A percentile compares a stretch with the other conserved stretches of the same genome.
Evolutionary conservation across 2,329 filamentous ascomycete species (phyloP).

Genomic region (Colletotrichum lupini): DNA sequence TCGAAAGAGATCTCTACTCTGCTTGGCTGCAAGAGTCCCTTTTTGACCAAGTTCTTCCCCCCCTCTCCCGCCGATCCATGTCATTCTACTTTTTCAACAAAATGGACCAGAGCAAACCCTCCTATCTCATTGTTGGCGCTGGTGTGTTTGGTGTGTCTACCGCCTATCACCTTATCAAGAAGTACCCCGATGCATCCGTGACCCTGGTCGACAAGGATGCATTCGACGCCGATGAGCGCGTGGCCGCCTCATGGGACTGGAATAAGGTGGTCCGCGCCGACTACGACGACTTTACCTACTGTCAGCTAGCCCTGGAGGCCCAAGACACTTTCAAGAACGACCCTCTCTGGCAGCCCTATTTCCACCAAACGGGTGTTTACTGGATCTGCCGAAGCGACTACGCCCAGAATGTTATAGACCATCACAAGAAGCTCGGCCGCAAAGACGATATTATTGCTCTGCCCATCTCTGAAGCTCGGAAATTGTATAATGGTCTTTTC

Average conservation of each 20-base stretch:
- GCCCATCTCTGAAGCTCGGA: conserved; percentile 56
- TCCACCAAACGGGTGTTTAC: conserved; percentile 70
- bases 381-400: conserved; percentile 64
- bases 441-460: conserved; percentile 54
- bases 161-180: conserved; percentile 69
- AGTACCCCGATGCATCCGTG: conserved; percentile 60
- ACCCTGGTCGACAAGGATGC: conserved; percentile 69
- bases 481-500: conserved; percentile 68
- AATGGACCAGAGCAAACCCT: conserved; percentile 37
- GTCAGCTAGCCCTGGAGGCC: conserved; percentile 72
- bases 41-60: not conserved
- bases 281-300: conserved; percentile 74
- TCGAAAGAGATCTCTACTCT: conserved; percentile 1
- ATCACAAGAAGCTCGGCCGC: conserved; percentile 59
- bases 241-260: conserved; percentile 77
- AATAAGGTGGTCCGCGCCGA: conserved; percentile 79
- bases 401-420: conserved; percentile 61
- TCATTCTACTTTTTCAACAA: conserved; percentile 3
- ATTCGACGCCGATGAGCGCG: conserved; percentile 56
- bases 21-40: conserved; percentile 5
- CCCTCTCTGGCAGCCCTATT: conserved; percentile 66
- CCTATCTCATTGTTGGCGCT: conserved; percentile 70
- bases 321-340: conserved; percentile 70
- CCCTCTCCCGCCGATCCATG: conserved; percentile 13
- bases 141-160: conserved; percentile 75